Conservation (phyloP, 192 early-diverging fungal species). For the Coemansia furcata region DNA sequence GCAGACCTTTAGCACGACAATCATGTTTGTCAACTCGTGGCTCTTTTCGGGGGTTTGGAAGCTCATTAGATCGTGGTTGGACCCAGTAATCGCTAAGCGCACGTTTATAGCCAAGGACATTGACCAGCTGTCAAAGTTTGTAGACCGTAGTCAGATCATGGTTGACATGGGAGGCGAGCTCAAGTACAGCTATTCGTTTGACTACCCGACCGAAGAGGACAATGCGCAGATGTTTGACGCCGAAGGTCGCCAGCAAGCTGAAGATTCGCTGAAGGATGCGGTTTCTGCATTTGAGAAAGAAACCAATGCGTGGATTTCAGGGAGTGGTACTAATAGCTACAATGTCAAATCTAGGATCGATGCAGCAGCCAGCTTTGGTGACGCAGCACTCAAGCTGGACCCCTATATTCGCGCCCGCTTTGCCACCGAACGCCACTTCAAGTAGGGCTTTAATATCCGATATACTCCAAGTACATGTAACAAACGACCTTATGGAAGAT, state of each 20-base stretch:
- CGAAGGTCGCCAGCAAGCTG: constrained; percentile 39
- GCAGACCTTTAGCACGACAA: constrained; percentile 66
- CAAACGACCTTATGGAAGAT: neutral
- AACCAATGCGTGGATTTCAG: constrained; percentile 48
- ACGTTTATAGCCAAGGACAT: constrained; percentile 69
- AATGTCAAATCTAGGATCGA: constrained; percentile 17
- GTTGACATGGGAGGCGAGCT: constrained; percentile 60
- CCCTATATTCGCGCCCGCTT: constrained; percentile 53
- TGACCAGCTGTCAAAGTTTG: constrained; percentile 58
- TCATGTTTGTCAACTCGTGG: constrained; percentile 84
- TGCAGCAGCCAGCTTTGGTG: constrained; percentile 18
- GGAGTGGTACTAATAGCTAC: neutral
- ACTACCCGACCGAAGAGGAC: constrained; percentile 50
- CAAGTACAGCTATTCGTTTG: constrained; percentile 56
- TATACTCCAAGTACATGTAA: constrained; percentile 39
- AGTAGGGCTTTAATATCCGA: constrained; percentile 15
- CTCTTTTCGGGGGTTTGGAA: constrained; percentile 82
- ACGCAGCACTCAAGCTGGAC: constrained; percentile 49
- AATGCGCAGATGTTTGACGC: constrained; percentile 55
- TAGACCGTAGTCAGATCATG: constrained; percentile 61
- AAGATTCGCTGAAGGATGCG: constrained; percentile 36
- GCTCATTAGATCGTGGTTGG: constrained; percentile 73
- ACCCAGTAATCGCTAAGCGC: constrained; percentile 80
- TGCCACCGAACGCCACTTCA: constrained; percentile 13
- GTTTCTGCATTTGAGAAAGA: constrained; percentile 40